A percentile compares a stretch with the other conserved stretches of the same genome.
Evolutionary conservation across 2,329 filamentous ascomycete species (phyloP).

Genomic region (Alternaria ethzedia): DNA sequence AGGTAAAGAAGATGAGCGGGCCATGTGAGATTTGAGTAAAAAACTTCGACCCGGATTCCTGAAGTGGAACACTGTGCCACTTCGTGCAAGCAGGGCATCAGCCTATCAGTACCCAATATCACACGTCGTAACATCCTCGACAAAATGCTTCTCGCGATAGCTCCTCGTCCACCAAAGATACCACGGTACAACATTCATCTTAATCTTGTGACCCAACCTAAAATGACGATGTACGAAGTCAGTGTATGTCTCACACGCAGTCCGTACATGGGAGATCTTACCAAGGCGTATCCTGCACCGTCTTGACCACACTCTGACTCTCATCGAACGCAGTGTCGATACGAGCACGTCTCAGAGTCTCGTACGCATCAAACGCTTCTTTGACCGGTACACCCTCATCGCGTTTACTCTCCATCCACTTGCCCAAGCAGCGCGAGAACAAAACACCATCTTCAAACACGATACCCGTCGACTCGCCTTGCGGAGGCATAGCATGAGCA

Average conservation of each 20-base stretch:
- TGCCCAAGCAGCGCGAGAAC: slow-evolving; percentile 53
- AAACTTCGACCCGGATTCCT: neutral
- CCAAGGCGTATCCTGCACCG: slow-evolving; percentile 53
- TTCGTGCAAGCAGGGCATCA: neutral
- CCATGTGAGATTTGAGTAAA: neutral
- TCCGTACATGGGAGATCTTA: neutral
- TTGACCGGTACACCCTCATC: slow-evolving; percentile 43
- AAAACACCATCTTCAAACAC: slow-evolving; percentile 61
- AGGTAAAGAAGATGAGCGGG: neutral
- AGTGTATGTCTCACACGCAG: neutral
- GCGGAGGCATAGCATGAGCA: slow-evolving; percentile 59
- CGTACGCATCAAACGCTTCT: slow-evolving; percentile 57
- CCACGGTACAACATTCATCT: slow-evolving; percentile 55
- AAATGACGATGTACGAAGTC: neutral
- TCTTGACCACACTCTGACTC: slow-evolving; percentile 54
- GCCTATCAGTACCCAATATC: slow-evolving; percentile 46
- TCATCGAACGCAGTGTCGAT: slow-evolving; percentile 57
- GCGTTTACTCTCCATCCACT: slow-evolving; percentile 50
- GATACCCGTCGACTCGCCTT: slow-evolving; percentile 59
- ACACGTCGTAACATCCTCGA: slow-evolving; percentile 53
- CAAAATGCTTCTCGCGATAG: slow-evolving; percentile 53
- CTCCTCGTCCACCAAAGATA: slow-evolving; percentile 54
- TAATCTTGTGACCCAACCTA: slow-evolving; percentile 52
- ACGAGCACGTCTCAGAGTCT: slow-evolving; percentile 52
- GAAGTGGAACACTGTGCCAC: neutral